phyloP scores from a whole-genome alignment of 2,329 filamentous ascomycete species.

The Phialophora tarda region DNA sequence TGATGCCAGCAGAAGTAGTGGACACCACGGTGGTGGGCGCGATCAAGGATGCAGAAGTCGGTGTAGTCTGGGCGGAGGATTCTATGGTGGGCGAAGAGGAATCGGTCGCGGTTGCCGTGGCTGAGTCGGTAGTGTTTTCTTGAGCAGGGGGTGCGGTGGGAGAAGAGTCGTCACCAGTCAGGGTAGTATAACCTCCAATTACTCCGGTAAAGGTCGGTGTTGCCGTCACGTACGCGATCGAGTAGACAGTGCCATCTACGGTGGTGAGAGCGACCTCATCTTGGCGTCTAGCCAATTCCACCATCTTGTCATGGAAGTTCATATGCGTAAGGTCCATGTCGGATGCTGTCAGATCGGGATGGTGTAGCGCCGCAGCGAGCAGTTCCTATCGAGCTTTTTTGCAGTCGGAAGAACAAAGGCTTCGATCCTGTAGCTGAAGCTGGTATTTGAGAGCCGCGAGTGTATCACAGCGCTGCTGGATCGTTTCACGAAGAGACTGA shows the following conservation, averaged over 20 bases:
- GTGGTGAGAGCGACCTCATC: constrained; percentile 26
- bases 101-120: constrained; percentile 12
- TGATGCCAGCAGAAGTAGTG: constrained; percentile 28
- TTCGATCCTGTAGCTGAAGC: not conserved
- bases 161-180: constrained; percentile 25
- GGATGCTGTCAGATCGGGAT: not conserved
- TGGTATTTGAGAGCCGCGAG: not conserved
- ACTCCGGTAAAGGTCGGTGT: constrained; percentile 59
- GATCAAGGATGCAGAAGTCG: constrained; percentile 30
- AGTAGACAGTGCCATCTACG: constrained; percentile 35
- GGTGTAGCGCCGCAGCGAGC: constrained; percentile 1
- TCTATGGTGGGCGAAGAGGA: constrained; percentile 14
- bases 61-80: constrained; percentile 37
- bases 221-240: constrained; percentile 59
- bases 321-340: constrained; percentile 27
- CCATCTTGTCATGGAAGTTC: constrained; percentile 32
- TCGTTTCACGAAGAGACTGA: constrained; percentile 3
- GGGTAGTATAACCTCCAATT: constrained; percentile 56
- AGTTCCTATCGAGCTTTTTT: not conserved
- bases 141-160: constrained; percentile 7
- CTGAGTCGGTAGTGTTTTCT: constrained; percentile 14
- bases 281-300: constrained; percentile 34
- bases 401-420: not conserved
- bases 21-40: constrained; percentile 21
- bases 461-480: constrained; percentile 21